A percentile compares a stretch with the other conserved stretches of the same genome.
These are phyloP conservation scores for Metarhizium anisopliae DNA, from an alignment of 2,329 filamentous ascomycete genomes.

Conservation along the genomic window DNA sequence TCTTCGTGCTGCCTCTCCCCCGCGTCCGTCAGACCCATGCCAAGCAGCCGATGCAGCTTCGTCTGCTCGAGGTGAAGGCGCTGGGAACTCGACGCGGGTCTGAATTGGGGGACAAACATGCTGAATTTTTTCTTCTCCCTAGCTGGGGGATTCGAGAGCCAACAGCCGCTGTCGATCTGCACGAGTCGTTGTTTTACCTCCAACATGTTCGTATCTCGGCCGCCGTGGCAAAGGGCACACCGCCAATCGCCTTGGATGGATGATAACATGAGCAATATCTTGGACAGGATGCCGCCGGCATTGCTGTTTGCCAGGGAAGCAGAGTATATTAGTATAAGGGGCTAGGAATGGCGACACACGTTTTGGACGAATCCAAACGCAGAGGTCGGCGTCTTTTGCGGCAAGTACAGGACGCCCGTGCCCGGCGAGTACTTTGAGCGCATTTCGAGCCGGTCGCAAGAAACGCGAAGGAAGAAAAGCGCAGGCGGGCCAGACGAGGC, in stretches of 20 bases:
- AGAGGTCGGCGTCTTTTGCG: constrained; percentile 87
- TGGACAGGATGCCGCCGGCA: constrained; percentile 82
- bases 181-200: constrained; percentile 47
- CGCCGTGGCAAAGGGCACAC: constrained; percentile 9
- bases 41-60: too few species aligned
- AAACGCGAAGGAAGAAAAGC: too few species aligned
- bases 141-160: constrained; percentile 26
- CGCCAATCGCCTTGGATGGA: constrained; percentile 7
- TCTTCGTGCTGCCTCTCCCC: too few species aligned
- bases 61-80: too few species aligned
- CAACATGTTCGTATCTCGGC: constrained; percentile 33
- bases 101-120: too few species aligned
- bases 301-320: constrained; percentile 69
- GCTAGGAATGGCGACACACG: constrained; percentile 22
- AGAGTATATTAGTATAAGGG: constrained; percentile 85
- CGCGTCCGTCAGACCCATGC: too few species aligned
- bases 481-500: too few species aligned
- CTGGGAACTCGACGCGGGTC: too few species aligned
- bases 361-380: constrained; percentile 63
- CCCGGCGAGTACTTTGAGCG: constrained; percentile 75
- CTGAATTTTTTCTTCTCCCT: too few species aligned
- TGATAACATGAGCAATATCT: constrained; percentile 24
- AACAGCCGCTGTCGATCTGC: constrained; percentile 51
- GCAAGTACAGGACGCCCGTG: constrained; percentile 21
- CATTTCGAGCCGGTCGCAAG: neutral